Evolutionary conservation across 2,329 filamentous ascomycete species (phyloP).

Genomic region (Fusarium sp.): DNA sequence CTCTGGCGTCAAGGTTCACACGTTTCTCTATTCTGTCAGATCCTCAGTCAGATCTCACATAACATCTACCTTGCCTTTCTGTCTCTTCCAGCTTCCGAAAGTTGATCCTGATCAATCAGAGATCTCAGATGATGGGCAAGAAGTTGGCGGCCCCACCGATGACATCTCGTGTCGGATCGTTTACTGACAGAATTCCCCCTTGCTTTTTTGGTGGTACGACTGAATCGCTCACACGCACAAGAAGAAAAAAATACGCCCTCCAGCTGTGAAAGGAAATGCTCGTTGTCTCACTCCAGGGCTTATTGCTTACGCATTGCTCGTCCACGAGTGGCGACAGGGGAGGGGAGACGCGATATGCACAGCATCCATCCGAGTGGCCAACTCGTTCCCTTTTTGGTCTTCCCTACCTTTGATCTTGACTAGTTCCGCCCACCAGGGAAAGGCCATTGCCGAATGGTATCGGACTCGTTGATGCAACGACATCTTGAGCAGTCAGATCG

Average conservation of each 20-base stretch:
- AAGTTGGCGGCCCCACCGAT: constrained; percentile 30
- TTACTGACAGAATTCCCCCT: constrained; percentile 30
- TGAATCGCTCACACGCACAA: constrained; percentile 19
- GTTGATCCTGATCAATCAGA: constrained; percentile 18
- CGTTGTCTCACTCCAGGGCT: constrained; percentile 32
- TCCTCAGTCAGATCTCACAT: constrained; percentile 40
- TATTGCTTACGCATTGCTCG: constrained; percentile 2
- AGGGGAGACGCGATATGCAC: constrained; percentile 14
- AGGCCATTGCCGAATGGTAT: not conserved
- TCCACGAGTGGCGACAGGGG: constrained; percentile 21
- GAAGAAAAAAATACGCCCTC: constrained; percentile 4
- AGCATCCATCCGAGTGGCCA: constrained; percentile 7
- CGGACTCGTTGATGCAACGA: not conserved
- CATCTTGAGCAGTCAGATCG: not conserved
- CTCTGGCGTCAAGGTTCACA: not conserved
- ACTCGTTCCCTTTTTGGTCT: constrained; percentile 19
- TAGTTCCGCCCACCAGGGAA: not conserved
- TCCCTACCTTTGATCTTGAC: constrained; percentile 18
- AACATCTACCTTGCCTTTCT: constrained; percentile 14
- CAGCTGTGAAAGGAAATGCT: constrained; percentile 10
- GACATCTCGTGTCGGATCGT: constrained; percentile 9
- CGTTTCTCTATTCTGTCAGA: constrained; percentile 12
- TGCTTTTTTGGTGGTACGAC: constrained; percentile 39
- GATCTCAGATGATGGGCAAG: constrained; percentile 11
- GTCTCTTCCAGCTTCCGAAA: constrained; percentile 20